Base-by-base conservation (phyloP, 2,329 filamentous ascomycete genomes). In the Aspergillus brunneoviolaceus region DNA sequence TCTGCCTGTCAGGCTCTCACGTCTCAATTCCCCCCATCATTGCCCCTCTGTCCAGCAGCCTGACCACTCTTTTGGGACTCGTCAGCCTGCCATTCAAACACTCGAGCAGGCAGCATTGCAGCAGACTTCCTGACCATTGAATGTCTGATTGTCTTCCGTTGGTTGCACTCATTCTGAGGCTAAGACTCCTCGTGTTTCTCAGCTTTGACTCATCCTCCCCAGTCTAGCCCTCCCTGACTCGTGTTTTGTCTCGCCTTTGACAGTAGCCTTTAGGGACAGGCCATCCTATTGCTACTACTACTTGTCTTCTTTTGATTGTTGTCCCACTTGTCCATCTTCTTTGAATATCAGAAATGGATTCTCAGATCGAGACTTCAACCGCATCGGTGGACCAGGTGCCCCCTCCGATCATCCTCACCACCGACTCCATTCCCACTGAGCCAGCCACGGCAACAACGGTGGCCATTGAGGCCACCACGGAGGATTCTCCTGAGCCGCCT, bases 381-480 rank as follows among this genome's bases (percentile, higher is more conserved):
- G 59, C 61, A 23, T 59, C 48, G 35, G 60, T 66, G 48, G 62
- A 67, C 35, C 58, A 63, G 33, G 55, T 59, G 14, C 64, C 63
- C 39, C 61, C 59, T 5, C 53, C 63, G 5, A 49, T 62, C 55
- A 64, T 57, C 19, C 60, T 65, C n/a, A 61, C 51, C 51, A 49
- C 39, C 12, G 61, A 65, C 14, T 12, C 56, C 4, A 35, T 33
- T 42, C 29, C 55, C 11, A 16, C 58, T 14, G 61, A 64, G 27
- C 47, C 58, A 21, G 45, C 47, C 21, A 33, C 35, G n/a, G 57
- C 51, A 42, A 21, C 60, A 23, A 39, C 58, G 10, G 51, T 57
- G 29, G 47, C 58, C 42, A 45, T 58, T 23, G 49, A 61, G 12
- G 39, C 51, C 12, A 57, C 60, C 10, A 21, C 57, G 2, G 64